Conservation (phyloP, 176 grass and related monocot genomes). For the Typha latifolia region DNA sequence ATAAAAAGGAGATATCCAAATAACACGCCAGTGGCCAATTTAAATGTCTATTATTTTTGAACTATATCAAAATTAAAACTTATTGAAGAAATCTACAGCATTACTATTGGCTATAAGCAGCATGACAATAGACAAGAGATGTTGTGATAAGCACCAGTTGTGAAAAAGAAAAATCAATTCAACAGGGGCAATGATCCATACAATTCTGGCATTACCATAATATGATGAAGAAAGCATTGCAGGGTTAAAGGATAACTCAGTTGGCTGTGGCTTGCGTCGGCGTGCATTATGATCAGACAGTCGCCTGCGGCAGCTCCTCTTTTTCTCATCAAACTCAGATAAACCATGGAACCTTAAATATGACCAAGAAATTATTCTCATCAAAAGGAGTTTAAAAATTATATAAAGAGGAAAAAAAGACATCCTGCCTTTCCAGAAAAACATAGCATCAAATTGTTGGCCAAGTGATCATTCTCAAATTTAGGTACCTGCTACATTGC, state of each 20-base stretch:
- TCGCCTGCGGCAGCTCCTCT: slow-evolving; percentile 81
- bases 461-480: too few relatives aligned
- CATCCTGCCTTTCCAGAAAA: too few relatives aligned
- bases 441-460: slow-evolving; percentile 8
- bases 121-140: not conserved
- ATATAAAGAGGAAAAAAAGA: too few relatives aligned
- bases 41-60: too few relatives aligned
- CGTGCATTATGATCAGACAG: slow-evolving; percentile 92
- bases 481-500: slow-evolving; percentile 67
- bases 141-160: not conserved
- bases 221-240: slow-evolving; percentile 49
- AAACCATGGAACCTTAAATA: slow-evolving; percentile 81
- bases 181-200: not conserved
- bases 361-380: slow-evolving; percentile 23
- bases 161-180: not conserved
- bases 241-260: slow-evolving; percentile 57
- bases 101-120: too few relatives aligned
- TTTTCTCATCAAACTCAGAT: slow-evolving; percentile 83
- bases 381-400: not conserved
- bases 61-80: too few relatives aligned
- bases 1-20: too few relatives aligned
- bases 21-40: too few relatives aligned
- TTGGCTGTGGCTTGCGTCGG: slow-evolving; percentile 66
- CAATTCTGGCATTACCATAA: slow-evolving; percentile 39
- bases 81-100: too few relatives aligned